phyloP scores from a whole-genome alignment of 2,329 filamentous ascomycete species.

The Coleophoma crateriformis region DNA sequence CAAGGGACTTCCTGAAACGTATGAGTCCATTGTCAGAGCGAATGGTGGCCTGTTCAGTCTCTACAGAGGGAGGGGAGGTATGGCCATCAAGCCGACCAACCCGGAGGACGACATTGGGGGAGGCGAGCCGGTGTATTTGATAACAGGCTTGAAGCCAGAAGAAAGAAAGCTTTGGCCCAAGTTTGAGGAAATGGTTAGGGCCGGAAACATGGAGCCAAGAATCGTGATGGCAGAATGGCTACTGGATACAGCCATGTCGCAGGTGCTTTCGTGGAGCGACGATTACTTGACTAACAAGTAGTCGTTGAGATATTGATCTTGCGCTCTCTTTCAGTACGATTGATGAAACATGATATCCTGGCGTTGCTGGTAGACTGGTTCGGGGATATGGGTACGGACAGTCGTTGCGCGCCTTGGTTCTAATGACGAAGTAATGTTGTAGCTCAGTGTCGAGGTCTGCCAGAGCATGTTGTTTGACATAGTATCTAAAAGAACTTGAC shows the following conservation, averaged over 20 bases:
- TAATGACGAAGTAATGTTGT: too few relatives aligned
- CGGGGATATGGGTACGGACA: too few relatives aligned
- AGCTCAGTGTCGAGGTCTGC: too few relatives aligned
- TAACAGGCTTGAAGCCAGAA: conserved; percentile 61
- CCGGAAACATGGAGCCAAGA: conserved; percentile 72
- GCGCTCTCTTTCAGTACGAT: not conserved
- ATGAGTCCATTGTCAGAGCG: conserved; percentile 76
- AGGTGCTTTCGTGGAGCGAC: conserved; percentile 65
- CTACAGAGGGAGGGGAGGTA: conserved; percentile 68
- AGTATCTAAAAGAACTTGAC: conserved; percentile 86
- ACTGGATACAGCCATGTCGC: conserved; percentile 81
- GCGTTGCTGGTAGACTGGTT: not conserved
- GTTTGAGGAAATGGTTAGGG: conserved; percentile 74
- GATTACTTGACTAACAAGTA: conserved; percentile 42
- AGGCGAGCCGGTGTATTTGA: conserved; percentile 73
- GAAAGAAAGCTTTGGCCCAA: conserved; percentile 74
- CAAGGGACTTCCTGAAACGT: conserved; percentile 72
- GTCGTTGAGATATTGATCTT: conserved; percentile 3
- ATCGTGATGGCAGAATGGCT: conserved; percentile 88
- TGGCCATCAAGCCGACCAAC: conserved; percentile 59
- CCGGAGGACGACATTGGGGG: conserved; percentile 53
- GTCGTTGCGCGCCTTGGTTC: too few relatives aligned
- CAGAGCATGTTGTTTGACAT: not conserved
- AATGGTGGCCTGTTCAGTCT: conserved; percentile 81
- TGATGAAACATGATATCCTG: not conserved